phyloP scores from a whole-genome alignment of 495 filamentous ascomycete genomes.

The Alectoria sarmentosa region DNA sequence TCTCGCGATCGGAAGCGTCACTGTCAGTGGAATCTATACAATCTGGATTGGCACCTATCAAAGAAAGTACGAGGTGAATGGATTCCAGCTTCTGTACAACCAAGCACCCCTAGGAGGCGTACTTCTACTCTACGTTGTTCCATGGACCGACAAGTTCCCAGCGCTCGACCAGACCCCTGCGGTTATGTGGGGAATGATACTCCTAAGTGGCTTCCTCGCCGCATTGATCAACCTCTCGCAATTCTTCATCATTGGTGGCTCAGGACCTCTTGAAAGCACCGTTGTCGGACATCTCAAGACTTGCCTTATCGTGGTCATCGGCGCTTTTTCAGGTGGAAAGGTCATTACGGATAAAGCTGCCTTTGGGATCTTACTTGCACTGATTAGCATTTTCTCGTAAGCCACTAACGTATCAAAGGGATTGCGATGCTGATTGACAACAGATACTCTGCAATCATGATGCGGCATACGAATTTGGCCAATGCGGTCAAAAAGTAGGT shows the following conservation, averaged over 20 bases:
- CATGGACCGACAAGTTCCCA: slow-evolving; percentile 58
- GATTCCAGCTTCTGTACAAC: slow-evolving; percentile 68
- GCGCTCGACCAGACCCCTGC: slow-evolving; percentile 42
- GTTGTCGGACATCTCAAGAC: slow-evolving; percentile 59
- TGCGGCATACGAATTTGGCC: slow-evolving; percentile 17
- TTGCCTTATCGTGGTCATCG: slow-evolving; percentile 37
- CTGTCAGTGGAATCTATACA: slow-evolving; percentile 61
- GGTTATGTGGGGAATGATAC: slow-evolving; percentile 31
- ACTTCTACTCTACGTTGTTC: slow-evolving; percentile 57
- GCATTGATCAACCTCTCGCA: slow-evolving; percentile 65
- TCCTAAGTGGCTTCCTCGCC: slow-evolving; percentile 52
- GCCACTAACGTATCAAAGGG: not conserved
- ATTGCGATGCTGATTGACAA: slow-evolving; percentile 5
- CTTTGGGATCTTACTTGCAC: slow-evolving; percentile 22
- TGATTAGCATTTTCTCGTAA: slow-evolving; percentile 25
- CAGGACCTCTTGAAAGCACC: slow-evolving; percentile 62
- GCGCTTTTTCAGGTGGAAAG: slow-evolving; percentile 24
- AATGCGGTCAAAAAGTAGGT: slow-evolving; percentile 3
- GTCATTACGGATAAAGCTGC: slow-evolving; percentile 25
- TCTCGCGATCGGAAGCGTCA: slow-evolving; percentile 56
- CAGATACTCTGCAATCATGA: slow-evolving; percentile 25
- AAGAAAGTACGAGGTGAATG: slow-evolving; percentile 56
- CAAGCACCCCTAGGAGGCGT: slow-evolving; percentile 59
- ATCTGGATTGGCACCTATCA: slow-evolving; percentile 64
- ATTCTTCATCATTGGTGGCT: slow-evolving; percentile 64